These are phyloP conservation scores for Mollisia scopiformis DNA, from an alignment of 2,329 filamentous ascomycete genomes.

Conservation along the genomic window DNA sequence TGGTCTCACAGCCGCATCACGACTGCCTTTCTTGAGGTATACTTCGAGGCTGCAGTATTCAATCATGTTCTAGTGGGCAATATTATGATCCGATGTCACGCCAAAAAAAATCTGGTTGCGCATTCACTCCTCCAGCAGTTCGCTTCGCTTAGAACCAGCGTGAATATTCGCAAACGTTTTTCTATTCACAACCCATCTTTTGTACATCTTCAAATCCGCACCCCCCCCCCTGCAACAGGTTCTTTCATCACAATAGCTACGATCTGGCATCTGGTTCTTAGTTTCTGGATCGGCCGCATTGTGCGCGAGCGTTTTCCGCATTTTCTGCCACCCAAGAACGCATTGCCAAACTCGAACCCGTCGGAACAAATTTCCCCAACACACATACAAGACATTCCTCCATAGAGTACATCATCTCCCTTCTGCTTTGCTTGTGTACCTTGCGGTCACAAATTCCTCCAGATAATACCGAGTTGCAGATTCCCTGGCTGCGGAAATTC, in stretches of 20 bases:
- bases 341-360: neutral
- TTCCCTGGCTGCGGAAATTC: neutral
- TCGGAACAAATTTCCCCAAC: neutral
- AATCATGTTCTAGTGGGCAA: neutral
- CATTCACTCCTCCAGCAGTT: neutral
- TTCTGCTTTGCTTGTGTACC: neutral
- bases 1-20: neutral
- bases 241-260: neutral
- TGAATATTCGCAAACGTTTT: neutral
- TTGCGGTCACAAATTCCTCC: neutral
- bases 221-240: neutral
- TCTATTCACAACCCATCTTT: neutral
- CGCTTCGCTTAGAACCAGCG: neutral
- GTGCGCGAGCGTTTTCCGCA: too few relatives aligned
- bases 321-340: too few relatives aligned
- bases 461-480: neutral
- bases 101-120: neutral
- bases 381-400: too few relatives aligned
- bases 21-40: neutral
- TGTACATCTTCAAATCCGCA: neutral
- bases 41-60: neutral
- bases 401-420: too few relatives aligned
- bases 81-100: neutral
- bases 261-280: neutral
- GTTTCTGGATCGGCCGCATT: too few relatives aligned